phyloP scores from a whole-genome alignment of 2,329 filamentous ascomycete species.

The Nothopassalora personata region DNA sequence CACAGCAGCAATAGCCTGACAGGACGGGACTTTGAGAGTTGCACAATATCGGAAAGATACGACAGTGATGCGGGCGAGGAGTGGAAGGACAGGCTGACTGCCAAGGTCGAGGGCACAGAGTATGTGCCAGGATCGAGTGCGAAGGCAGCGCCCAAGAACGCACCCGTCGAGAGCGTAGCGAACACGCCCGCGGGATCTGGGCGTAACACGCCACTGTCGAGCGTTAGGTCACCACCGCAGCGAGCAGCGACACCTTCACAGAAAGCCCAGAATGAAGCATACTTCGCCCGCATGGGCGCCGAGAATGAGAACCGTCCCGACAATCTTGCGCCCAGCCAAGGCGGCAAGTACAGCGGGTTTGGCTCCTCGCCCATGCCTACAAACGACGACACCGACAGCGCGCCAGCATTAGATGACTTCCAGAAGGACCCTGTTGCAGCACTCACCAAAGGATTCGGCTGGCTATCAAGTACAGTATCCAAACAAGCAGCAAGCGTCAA shows the following conservation, averaged over 20 bases:
- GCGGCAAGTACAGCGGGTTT: conserved; percentile 88
- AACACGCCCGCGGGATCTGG: conserved; percentile 21
- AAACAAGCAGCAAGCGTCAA: conserved; percentile 91
- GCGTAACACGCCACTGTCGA: conserved; percentile 23
- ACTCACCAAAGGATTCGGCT: conserved; percentile 86
- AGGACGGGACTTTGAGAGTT: conserved; percentile 66
- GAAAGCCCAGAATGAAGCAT: conserved; percentile 71
- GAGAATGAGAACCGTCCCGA: conserved; percentile 75
- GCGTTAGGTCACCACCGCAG: conserved; percentile 18
- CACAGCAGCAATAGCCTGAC: conserved; percentile 44
- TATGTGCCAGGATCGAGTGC: conserved; percentile 58
- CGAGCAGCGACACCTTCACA: conserved; percentile 30
- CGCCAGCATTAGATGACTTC: conserved; percentile 77
- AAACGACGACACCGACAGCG: conserved; percentile 31
- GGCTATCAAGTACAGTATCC: conserved; percentile 81
- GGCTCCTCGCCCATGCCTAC: conserved; percentile 65
- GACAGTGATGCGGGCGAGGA: conserved; percentile 86
- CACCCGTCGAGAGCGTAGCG: conserved; percentile 22
- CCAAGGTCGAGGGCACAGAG: conserved; percentile 81
- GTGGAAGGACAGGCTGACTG: conserved; percentile 83
- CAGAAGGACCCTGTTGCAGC: conserved; percentile 86
- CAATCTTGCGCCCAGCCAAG: conserved; percentile 75
- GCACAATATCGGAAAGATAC: conserved; percentile 85
- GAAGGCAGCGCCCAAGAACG: conserved; percentile 15
- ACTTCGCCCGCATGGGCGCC: conserved; percentile 78